Evolutionary conservation across 441 rosid genomes (phyloP), one percentile per base, ranked within the genome.

Genomic region (Erysimum pusillum): DNA sequence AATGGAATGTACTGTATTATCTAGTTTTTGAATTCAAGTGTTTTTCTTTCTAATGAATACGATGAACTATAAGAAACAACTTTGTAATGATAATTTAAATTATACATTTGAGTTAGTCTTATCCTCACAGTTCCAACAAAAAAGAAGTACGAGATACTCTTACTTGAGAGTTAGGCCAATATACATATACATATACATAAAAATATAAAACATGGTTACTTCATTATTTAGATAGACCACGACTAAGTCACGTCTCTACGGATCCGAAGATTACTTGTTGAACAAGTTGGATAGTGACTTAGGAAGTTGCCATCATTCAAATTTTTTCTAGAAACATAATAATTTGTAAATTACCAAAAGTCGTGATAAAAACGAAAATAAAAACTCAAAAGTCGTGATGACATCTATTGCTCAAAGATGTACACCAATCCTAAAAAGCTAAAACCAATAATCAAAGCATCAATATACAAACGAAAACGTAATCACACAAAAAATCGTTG

Each of bases 181-280:
- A n/a, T n/a, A n/a, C n/a, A n/a, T n/a, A n/a, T n/a, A n/a, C n/a
- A n/a, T n/a, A n/a, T n/a, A n/a, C n/a, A n/a, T n/a, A n/a, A n/a
- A n/a, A n/a, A n/a, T n/a, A n/a, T n/a, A n/a, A n/a, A n/a, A n/a
- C 71, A 52, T 58, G 18, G 32, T 38, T 34, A 45, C 36, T 45
- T 14, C 22, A 15, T 69, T 54, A 12, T 13, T 45, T n/a, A 45
- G 28, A 54, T 34, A 45, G 32, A 63, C 45, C 41, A 46, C 42
- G 73, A 66, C 60, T n/a, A 56, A 31, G 72, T 74, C 60, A 51
- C 32, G 57, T 46, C 46, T 35, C 36, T 34, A 74, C 32, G 32
- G 41, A 56, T 17, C 6, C 8, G 13, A 45, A 56, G 12, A 28
- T 65, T 36, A 57, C 67, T 74, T 74, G 72, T 66, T 58, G 67